Evolutionary conservation across 768 basidiomycete species (phyloP).

Genomic region (Boletellus ananas): DNA sequence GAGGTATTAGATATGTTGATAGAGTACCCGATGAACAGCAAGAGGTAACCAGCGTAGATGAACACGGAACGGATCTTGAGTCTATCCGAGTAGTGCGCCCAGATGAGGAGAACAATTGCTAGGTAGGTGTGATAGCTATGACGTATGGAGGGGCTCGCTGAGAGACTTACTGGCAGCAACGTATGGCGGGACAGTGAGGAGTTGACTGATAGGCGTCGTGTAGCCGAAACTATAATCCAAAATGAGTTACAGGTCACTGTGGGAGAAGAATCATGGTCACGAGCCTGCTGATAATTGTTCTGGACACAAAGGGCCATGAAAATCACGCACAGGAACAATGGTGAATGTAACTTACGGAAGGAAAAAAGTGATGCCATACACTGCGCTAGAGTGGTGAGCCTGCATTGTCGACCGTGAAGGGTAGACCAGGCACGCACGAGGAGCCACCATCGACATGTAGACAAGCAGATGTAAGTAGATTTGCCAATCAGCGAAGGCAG

Average conservation of each 20-base stretch:
- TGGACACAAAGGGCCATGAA: slow-evolving; percentile 17
- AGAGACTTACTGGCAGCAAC: slow-evolving; percentile 52
- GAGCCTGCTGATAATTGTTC: slow-evolving; percentile 57
- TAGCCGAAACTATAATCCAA: slow-evolving; percentile 50
- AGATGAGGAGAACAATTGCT: slow-evolving; percentile 52
- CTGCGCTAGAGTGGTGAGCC: slow-evolving; percentile 30
- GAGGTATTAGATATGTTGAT: slow-evolving; percentile 59
- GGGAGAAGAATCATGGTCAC: background rate
- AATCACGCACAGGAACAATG: background rate
- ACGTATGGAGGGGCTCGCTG: background rate
- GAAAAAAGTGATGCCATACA: slow-evolving; percentile 70
- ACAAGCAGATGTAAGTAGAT: slow-evolving; percentile 24
- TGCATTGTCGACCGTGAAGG: background rate
- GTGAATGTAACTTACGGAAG: slow-evolving; percentile 48
- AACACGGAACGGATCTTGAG: slow-evolving; percentile 53
- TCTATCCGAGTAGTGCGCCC: slow-evolving; percentile 59
- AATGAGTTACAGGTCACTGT: background rate
- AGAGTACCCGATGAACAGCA: slow-evolving; percentile 54
- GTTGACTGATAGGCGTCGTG: slow-evolving; percentile 51
- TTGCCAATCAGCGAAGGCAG: slow-evolving; percentile 64
- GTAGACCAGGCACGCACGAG: slow-evolving; percentile 41
- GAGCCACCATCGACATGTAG: slow-evolving; percentile 50
- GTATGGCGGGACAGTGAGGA: slow-evolving; percentile 69
- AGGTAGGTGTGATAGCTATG: background rate
- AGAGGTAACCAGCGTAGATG: slow-evolving; percentile 47